phyloP scores from a whole-genome alignment of 768 basidiomycete species.

The Pholiota molesta region DNA sequence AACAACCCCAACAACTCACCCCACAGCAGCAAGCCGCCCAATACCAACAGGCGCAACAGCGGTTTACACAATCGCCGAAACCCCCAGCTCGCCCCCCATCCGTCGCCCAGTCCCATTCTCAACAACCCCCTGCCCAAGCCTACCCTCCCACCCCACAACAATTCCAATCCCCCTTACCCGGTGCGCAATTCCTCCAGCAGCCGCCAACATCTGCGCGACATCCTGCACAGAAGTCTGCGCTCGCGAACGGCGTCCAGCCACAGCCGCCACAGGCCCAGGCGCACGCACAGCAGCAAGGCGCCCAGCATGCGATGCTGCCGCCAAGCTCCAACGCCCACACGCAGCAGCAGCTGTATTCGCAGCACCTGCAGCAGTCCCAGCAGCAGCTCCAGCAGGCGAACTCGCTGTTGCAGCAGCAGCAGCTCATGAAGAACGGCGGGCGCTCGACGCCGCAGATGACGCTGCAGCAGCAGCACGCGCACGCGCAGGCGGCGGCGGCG shows the following conservation, averaged over 20 bases:
- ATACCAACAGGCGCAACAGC: constrained; percentile 11
- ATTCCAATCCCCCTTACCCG: neutral
- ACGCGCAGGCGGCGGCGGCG: constrained; percentile 25
- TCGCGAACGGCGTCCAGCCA: neutral
- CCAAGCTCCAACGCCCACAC: neutral
- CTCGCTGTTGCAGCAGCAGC: constrained; percentile 21
- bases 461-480: constrained; percentile 28
- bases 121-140: constrained; percentile 4
- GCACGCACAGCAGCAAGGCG: constrained; percentile 16
- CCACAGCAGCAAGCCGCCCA: constrained; percentile 5
- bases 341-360: neutral
- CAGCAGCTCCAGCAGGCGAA: constrained; percentile 3
- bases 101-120: constrained; percentile 18
- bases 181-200: constrained; percentile 2
- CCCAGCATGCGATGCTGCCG: constrained; percentile 8
- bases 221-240: neutral
- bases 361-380: constrained; percentile 17
- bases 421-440: constrained; percentile 21
- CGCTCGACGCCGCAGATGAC: constrained; percentile 21
- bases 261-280: constrained; percentile 13
- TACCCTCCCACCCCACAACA: neutral
- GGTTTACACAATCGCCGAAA: constrained; percentile 21
- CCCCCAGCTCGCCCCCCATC: constrained; percentile 11
- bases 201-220: neutral
- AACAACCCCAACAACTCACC: constrained; percentile 13